Base-by-base conservation (phyloP, 1,284 basidiomycete species). In the Hortiboletus rubellus region DNA sequence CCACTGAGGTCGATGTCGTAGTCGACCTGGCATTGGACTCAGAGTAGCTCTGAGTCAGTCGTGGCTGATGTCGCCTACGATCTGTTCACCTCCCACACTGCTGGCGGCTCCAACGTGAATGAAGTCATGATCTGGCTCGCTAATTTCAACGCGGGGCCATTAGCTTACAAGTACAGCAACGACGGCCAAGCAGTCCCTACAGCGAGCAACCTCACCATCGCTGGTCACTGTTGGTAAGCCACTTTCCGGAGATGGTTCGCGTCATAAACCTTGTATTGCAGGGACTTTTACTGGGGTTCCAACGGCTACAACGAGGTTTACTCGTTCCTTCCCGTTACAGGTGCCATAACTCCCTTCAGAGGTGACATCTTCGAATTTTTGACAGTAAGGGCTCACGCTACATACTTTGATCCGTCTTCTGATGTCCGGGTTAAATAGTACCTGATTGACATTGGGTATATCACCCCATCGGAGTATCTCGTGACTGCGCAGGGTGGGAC, bases 91-190 rank as follows among this genome's bases (percentile, higher is more conserved):
- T 79, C 85, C 2, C 70, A 69, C 56, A 74, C 75, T 2, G 46
- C 82, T 36, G 78, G 78, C 3, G 85, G 85, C n/a, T 71, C 75
- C 18, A 77, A 78, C 58, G 74, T 73, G 34, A 78, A 82, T 63
- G 86, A 88, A 65, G 79, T 86, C 60, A 88, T 88, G 86, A 71
- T 88, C 58, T 87, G 86, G 86, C 77, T 87, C 15, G 83, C 76
- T 7, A 83, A 82, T 66, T 77, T 72, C 73, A 80, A 81, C 60
- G 78, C 85, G 10, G 79, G 78, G 3, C 85, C 86, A 5, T 85
- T 87, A 63, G 82, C 82, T 18, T 70, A 72, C 34, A 31, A 59
- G 0, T 86, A 83, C 68, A 72, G 72, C 62, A 69, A 77, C 1
- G 58, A 75, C 38, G 84, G 84, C 4, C 66, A 75, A n/a, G 78